These are phyloP conservation scores for Colletotrichum lini DNA, from an alignment of 2,329 filamentous ascomycete genomes.

Conservation along the genomic window DNA sequence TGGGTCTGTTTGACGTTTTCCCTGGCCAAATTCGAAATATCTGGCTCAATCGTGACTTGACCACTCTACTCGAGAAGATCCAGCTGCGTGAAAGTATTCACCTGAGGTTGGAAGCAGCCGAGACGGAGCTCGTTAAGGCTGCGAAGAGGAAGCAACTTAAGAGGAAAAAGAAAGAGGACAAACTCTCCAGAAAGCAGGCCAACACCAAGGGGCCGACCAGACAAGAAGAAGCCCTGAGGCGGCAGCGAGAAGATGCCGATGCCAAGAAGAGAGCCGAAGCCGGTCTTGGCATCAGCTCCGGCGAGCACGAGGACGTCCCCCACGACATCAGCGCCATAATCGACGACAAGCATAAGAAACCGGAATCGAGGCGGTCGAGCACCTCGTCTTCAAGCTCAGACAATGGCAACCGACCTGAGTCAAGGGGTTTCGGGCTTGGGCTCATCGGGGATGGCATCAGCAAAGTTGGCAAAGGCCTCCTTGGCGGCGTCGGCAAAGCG, in stretches of 20 bases:
- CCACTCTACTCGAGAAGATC: constrained; percentile 87
- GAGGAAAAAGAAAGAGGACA: constrained; percentile 74
- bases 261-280: constrained; percentile 66
- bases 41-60: constrained; percentile 94
- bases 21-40: constrained; percentile 95
- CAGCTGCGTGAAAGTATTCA: constrained; percentile 81
- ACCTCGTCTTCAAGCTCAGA: constrained; percentile 42
- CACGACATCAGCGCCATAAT: constrained; percentile 65
- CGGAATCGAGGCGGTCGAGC: constrained; percentile 33
- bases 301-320: constrained; percentile 67
- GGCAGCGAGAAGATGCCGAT: constrained; percentile 64
- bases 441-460: constrained; percentile 65
- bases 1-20: constrained; percentile 93
- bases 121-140: constrained; percentile 85
- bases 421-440: constrained; percentile 39
- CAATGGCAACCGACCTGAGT: constrained; percentile 29
- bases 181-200: constrained; percentile 69
- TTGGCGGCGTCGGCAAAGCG: constrained; percentile 58
- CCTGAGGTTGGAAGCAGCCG: constrained; percentile 80
- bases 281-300: constrained; percentile 64
- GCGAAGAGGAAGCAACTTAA: constrained; percentile 87
- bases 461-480: constrained; percentile 52
- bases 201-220: constrained; percentile 66
- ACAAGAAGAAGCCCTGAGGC: constrained; percentile 62
- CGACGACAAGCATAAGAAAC: constrained; percentile 53